Evolutionary conservation across 2,329 filamentous ascomycete genomes (phyloP).

Genomic region (Aureobasidium sp.): DNA sequence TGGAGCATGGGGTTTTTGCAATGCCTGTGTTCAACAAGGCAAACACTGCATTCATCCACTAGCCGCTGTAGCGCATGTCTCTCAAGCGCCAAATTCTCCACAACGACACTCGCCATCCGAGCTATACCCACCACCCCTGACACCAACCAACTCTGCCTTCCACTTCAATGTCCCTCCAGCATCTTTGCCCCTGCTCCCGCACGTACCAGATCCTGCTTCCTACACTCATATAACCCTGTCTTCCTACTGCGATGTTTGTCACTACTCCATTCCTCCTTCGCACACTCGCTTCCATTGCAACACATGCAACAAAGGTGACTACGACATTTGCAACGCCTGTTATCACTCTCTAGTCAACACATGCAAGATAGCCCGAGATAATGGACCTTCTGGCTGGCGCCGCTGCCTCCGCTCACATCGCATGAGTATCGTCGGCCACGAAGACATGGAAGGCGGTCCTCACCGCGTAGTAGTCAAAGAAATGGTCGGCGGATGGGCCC

Average conservation of each 20-base stretch:
- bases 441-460: constrained; percentile 60
- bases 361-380: constrained; percentile 62
- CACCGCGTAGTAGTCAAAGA: constrained; percentile 62
- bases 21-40: constrained; percentile 76
- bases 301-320: constrained; percentile 70
- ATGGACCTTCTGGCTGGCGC: constrained; percentile 76
- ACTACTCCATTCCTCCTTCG: constrained; percentile 61
- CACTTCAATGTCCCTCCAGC: constrained; percentile 14
- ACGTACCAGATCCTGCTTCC: constrained; percentile 29
- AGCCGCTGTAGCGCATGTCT: constrained; percentile 51
- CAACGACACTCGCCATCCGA: not conserved
- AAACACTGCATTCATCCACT: constrained; percentile 75
- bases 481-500: constrained; percentile 66
- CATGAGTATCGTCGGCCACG: constrained; percentile 74
- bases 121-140: constrained; percentile 6
- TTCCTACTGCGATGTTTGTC: constrained; percentile 73
- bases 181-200: constrained; percentile 26
- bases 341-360: constrained; percentile 61
- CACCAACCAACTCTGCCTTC: constrained; percentile 18
- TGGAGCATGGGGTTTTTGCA: constrained; percentile 93
- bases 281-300: constrained; percentile 74
- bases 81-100: not conserved
- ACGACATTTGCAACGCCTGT: constrained; percentile 75
- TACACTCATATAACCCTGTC: constrained; percentile 55
- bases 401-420: constrained; percentile 70